These are phyloP conservation scores for Claviceps cyperi DNA, from an alignment of 2,329 filamentous ascomycete genomes.

Conservation along the genomic window DNA sequence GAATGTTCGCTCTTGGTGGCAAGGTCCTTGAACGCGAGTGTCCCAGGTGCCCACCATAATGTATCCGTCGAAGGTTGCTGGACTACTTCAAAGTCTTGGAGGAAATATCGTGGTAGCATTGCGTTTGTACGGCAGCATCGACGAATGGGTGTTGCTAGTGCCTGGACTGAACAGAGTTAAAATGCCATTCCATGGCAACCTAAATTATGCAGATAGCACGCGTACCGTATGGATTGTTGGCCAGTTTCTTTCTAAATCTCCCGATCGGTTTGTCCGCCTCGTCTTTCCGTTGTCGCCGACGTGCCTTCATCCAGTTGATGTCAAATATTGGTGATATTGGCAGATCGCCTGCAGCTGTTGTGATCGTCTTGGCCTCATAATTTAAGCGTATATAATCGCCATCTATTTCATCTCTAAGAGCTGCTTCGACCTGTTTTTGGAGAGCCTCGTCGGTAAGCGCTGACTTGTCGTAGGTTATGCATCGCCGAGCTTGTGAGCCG, in stretches of 20 bases:
- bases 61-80: conserved; percentile 36
- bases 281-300: conserved; percentile 26
- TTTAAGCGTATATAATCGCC: conserved; percentile 22
- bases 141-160: conserved; percentile 46
- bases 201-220: no score
- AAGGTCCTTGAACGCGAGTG: conserved; percentile 18
- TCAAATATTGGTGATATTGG: conserved; percentile 42
- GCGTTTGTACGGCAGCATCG: conserved; percentile 34
- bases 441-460: conserved; percentile 17
- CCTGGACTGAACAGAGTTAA: conserved; percentile 34
- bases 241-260: conserved; percentile 43
- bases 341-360: conserved; percentile 29
- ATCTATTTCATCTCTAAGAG: conserved; percentile 17
- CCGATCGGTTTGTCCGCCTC: conserved; percentile 18
- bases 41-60: conserved; percentile 43
- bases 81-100: conserved; percentile 45
- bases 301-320: conserved; percentile 31
- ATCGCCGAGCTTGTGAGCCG: conserved; percentile 12
- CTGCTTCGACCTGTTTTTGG: conserved; percentile 16
- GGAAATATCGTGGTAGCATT: conserved; percentile 43
- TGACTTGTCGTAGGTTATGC: conserved; percentile 18
- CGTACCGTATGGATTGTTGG: conserved; percentile 50
- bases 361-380: conserved; percentile 25
- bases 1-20: conserved; percentile 1
- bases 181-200: not conserved